phyloP scores from a whole-genome alignment of 108 stramenopile species.

The Nitzschia inconspicua region DNA sequence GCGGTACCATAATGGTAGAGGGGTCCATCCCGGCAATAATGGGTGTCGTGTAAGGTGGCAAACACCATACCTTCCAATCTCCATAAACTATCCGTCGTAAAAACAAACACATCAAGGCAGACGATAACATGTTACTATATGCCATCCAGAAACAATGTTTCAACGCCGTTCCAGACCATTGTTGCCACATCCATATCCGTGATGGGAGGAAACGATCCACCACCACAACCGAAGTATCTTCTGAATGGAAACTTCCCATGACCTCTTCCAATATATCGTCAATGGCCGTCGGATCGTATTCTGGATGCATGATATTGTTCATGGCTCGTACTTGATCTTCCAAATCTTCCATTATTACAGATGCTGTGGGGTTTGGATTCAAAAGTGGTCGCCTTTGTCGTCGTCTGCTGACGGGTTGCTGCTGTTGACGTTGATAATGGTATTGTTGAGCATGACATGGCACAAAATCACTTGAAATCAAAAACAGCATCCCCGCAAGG shows the following conservation, averaged over 20 bases:
- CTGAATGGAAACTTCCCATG: constrained; percentile 8
- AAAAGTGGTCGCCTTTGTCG: no score
- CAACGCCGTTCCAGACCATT: constrained; percentile 29
- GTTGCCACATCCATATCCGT: constrained; percentile 34
- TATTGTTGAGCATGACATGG: no score
- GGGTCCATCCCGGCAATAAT: no score
- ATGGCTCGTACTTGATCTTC: constrained; percentile 19
- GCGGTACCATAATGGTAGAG: background rate
- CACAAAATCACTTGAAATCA: no score
- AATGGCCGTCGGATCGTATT: no score
- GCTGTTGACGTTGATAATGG: no score
- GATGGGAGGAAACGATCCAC: constrained; percentile 25
- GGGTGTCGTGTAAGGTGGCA: no score
- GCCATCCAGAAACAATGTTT: background rate
- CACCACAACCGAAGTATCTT: constrained; percentile 17
- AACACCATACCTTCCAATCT: constrained; percentile 9
- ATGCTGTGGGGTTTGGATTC: constrained; percentile 18
- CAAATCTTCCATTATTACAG: constrained; percentile 23
- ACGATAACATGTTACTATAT: constrained; percentile 22
- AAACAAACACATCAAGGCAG: constrained; percentile 12
- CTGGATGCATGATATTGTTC: no score
- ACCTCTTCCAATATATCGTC: constrained; percentile 32
- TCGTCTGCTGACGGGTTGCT: no score
- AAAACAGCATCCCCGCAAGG: no score
- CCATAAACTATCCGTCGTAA: constrained; percentile 10